Conservation (phyloP, 345 rosid species). For the Gossypium stocksii region DNA sequence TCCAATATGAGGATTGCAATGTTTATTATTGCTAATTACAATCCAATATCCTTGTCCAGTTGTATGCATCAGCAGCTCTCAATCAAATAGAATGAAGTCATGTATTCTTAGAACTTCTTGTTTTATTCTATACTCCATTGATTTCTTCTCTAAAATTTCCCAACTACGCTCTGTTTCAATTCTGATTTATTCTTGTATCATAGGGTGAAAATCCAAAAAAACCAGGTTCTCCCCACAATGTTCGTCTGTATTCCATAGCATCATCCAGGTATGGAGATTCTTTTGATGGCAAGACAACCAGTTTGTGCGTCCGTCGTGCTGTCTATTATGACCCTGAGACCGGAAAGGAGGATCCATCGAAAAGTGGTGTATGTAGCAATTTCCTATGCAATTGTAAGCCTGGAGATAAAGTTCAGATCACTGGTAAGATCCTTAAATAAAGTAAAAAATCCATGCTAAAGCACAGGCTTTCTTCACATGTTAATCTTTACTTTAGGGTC, state of each 20-base stretch:
- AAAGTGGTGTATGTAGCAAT: conserved; percentile 88
- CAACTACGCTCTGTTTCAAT: neutral
- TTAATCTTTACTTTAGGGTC: neutral
- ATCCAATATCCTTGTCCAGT: neutral
- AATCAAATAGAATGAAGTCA: neutral
- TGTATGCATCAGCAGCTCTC: neutral
- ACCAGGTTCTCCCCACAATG: conserved; percentile 80
- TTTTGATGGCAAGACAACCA: conserved; percentile 86
- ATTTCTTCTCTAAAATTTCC: neutral
- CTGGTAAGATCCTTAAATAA: conserved; percentile 44
- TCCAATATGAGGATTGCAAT: neutral
- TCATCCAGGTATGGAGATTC: conserved; percentile 91
- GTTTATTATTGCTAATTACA: neutral
- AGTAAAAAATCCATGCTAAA: neutral
- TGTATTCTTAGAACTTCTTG: neutral
- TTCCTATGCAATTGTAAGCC: conserved; percentile 87
- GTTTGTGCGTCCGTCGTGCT: conserved; percentile 96
- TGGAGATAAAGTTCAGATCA: conserved; percentile 81
- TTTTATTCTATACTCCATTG: neutral
- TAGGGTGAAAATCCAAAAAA: conserved; percentile 99
- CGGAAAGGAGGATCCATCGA: conserved; percentile 88
- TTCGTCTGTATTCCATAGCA: conserved; percentile 94
- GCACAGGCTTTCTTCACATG: neutral
- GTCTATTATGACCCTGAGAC: conserved; percentile 88
- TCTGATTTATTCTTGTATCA: neutral